phyloP scores from a whole-genome alignment of 805 yeast species.

The Lipomyces orientalis region DNA sequence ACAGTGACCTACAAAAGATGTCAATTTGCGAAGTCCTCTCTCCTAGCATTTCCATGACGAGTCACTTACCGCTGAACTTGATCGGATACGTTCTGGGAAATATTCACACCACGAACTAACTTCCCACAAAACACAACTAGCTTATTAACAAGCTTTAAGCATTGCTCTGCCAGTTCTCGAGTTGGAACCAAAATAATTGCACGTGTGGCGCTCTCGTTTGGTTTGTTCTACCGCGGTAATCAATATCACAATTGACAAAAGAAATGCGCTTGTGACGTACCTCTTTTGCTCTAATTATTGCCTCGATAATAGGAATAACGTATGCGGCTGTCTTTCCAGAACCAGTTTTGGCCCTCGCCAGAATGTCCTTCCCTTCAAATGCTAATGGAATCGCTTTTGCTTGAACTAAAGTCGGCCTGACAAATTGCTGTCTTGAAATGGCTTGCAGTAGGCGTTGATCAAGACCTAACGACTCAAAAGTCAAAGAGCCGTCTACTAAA shows the following conservation, averaged over 20 bases:
- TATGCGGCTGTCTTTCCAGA: conserved; percentile 96
- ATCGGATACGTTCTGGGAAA: conserved; percentile 69
- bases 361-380: conserved; percentile 85
- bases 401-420: conserved; percentile 88
- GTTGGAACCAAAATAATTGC: conserved; percentile 90
- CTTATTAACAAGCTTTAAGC: conserved; percentile 68
- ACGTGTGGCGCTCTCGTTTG: conserved; percentile 46
- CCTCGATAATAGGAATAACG: conserved; percentile 82
- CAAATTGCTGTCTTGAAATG: conserved; percentile 72
- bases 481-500: conserved; percentile 41
- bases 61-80: conserved; percentile 56
- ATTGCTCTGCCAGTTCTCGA: conserved; percentile 88
- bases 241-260: neutral
- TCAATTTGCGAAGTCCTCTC: neutral
- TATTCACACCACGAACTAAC: conserved; percentile 66
- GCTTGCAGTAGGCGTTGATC: conserved; percentile 89
- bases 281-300: conserved; percentile 55
- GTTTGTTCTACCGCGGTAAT: conserved; percentile 19
- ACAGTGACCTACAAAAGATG: conserved; percentile 55
- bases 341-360: conserved; percentile 94
- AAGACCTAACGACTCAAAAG: conserved; percentile 77
- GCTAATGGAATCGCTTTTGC: conserved; percentile 92
- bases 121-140: conserved; percentile 74
- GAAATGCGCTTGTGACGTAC: conserved; percentile 9
- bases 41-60: neutral